A percentile compares a stretch with the other conserved stretches of the same genome.
phyloP scores from a whole-genome alignment of 2,329 filamentous ascomycete genomes.

The Dactylellina drechsleri region DNA sequence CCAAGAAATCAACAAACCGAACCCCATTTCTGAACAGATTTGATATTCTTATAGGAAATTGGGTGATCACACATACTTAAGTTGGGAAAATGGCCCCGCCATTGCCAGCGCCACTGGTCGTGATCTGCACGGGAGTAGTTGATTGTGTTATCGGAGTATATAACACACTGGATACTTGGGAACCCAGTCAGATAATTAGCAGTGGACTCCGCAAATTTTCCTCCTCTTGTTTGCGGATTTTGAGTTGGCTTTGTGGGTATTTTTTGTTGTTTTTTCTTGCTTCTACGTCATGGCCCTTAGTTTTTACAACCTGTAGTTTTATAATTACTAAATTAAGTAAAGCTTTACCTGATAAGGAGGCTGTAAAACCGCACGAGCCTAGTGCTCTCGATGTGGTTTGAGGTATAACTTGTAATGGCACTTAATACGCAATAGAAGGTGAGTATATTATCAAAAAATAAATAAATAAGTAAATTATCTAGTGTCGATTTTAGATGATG shows the following conservation, averaged over 20 bases:
- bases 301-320: not conserved
- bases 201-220: not conserved
- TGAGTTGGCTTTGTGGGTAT: not conserved
- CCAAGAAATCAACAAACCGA: not conserved
- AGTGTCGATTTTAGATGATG: too few species aligned
- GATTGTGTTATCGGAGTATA: not conserved
- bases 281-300: not conserved
- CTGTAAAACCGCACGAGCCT: too few species aligned
- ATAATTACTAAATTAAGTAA: not conserved
- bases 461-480: too few species aligned
- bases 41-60: slow-evolving; percentile 75
- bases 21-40: slow-evolving; percentile 1
- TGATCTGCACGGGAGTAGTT: slow-evolving; percentile 6
- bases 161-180: not conserved
- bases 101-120: slow-evolving; percentile 64
- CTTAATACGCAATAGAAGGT: too few species aligned
- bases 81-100: slow-evolving; percentile 81
- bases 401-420: too few species aligned
- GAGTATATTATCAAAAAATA: too few species aligned
- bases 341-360: too few species aligned
- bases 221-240: not conserved
- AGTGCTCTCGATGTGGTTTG: too few species aligned
- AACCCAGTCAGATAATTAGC: not conserved
- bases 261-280: not conserved
- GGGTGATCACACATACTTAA: slow-evolving; percentile 95